Conservation (phyloP, 1,284 basidiomycete genomes). For the Cystobasidium sp. region DNA sequence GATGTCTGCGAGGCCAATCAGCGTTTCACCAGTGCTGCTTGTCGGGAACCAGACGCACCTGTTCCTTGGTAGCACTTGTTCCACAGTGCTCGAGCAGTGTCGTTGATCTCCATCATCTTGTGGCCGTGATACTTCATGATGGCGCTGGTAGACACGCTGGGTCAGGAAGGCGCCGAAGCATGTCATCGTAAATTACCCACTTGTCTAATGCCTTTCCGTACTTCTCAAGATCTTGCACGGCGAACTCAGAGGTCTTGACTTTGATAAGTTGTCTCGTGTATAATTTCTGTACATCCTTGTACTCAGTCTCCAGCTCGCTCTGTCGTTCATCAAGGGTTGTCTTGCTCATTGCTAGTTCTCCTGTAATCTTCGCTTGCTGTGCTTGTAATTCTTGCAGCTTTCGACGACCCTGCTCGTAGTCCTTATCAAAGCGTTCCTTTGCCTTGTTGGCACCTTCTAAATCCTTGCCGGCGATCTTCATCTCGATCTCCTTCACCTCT, state of each 20-base stretch:
- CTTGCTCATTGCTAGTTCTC: constrained; percentile 77
- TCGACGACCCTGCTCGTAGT: constrained; percentile 71
- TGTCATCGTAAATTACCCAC: constrained; percentile 60
- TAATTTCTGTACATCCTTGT: constrained; percentile 79
- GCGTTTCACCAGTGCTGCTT: neutral
- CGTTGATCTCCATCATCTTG: constrained; percentile 99
- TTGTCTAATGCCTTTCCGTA: constrained; percentile 94
- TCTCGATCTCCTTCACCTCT: constrained; percentile 71
- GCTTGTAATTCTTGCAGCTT: constrained; percentile 62
- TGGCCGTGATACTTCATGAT: constrained; percentile 98
- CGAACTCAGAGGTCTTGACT: constrained; percentile 96
- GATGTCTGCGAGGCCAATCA: constrained; percentile 69
- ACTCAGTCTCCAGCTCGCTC: constrained; percentile 76
- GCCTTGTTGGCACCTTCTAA: constrained; percentile 80
- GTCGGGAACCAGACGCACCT: constrained; percentile 62
- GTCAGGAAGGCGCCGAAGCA: too few species aligned
- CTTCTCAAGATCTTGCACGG: constrained; percentile 93
- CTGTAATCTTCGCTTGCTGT: constrained; percentile 77
- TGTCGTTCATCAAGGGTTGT: constrained; percentile 71
- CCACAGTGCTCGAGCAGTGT: constrained; percentile 94
- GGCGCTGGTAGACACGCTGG: constrained; percentile 64
- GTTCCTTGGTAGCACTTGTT: constrained; percentile 99
- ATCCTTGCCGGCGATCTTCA: constrained; percentile 74
- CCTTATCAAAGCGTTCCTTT: constrained; percentile 78
- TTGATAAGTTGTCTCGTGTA: constrained; percentile 90